Base-by-base conservation (phyloP, 805 yeast species). In the Pichia cabralensis region DNA sequence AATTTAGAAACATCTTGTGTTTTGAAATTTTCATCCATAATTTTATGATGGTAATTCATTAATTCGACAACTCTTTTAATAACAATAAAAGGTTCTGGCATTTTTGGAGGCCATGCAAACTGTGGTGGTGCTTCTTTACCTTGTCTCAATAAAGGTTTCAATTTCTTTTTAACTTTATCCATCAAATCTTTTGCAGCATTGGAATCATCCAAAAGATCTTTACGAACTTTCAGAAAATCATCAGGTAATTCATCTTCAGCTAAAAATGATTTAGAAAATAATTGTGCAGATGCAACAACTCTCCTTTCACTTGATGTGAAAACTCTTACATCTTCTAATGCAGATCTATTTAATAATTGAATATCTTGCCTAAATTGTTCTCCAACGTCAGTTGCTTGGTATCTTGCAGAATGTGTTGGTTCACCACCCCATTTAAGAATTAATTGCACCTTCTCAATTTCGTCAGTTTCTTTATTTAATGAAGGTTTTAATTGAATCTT, bases 381-480 rank as follows among this genome's bases (percentile, higher is more conserved):
- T 34, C 98, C 99, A 14, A 92, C 73, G 57, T 92, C 99, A 20
- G 79, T 71, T 1, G 96, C 94, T 61, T 92, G 99, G 55, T 85
- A 82, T 43, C 79, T 73, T 2, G 97, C 96, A 9, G 96, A 86
- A 56, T 92, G 99, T 2, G 99, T 92, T 6, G 98, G 96, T 58
- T 92, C 99, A 43, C 99, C 99, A 48, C 98, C 98, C 98, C 98
- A 92, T 56, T 92, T 92, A 48, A 92, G 65, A 42, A 92, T 94
- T 43, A 92, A 77, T 58, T 92, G 98, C 17, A 89, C 96, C 54
- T 92, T 92, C 45, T 89, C 96, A 15, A 92, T 92, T 22, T 78
- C 76, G 39, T 65, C 68, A 6, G 47, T 41, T 26, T 72, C 76
- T 11, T 65, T 61, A 47, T 71, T 69, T 36, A 88, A 52, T 4